A percentile compares a stretch with the other conserved stretches of the same genome.
These are phyloP conservation scores for Xylariaceae sp. DNA, from an alignment of 2,329 filamentous ascomycete species.

Conservation along the genomic window DNA sequence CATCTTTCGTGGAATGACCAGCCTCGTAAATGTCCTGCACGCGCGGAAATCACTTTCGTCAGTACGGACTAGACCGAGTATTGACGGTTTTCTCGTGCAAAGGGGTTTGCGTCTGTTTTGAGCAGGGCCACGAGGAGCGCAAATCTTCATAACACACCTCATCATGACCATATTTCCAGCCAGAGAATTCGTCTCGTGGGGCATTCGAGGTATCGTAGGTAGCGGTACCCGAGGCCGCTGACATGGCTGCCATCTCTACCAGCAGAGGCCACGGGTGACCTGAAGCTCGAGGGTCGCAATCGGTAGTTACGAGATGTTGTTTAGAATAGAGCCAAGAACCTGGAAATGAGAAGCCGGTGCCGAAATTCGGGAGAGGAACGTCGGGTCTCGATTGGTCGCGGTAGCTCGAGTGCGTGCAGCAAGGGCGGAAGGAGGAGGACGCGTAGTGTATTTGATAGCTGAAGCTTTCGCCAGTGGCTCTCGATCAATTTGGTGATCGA, in stretches of 20 bases:
- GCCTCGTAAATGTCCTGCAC: slow-evolving; percentile 21
- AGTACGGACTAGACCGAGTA: slow-evolving; percentile 1
- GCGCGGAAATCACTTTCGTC: slow-evolving; percentile 2
- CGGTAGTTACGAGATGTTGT: no score
- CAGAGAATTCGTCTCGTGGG: slow-evolving; percentile 42
- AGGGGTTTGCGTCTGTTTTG: neutral
- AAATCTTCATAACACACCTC: slow-evolving; percentile 14
- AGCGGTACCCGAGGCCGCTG: slow-evolving; percentile 43
- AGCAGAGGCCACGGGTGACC: slow-evolving; percentile 18
- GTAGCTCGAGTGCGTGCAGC: neutral
- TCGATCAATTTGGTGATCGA: slow-evolving; percentile 2
- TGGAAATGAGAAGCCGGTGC: no score
- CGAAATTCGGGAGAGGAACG: neutral
- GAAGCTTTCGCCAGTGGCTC: slow-evolving; percentile 12
- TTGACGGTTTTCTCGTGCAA: neutral
- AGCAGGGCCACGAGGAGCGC: slow-evolving; percentile 8
- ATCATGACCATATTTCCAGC: slow-evolving; percentile 35
- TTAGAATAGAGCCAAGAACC: no score
- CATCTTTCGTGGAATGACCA: slow-evolving; percentile 12
- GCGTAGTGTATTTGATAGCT: neutral
- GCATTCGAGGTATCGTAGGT: slow-evolving; percentile 46
- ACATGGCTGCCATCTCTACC: slow-evolving; percentile 47
- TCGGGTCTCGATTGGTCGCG: slow-evolving; percentile 4
- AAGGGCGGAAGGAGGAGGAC: neutral
- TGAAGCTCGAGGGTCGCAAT: slow-evolving; percentile 1